phyloP scores from a whole-genome alignment of 306 rosid genomes.

The Medicago ruthenica region DNA sequence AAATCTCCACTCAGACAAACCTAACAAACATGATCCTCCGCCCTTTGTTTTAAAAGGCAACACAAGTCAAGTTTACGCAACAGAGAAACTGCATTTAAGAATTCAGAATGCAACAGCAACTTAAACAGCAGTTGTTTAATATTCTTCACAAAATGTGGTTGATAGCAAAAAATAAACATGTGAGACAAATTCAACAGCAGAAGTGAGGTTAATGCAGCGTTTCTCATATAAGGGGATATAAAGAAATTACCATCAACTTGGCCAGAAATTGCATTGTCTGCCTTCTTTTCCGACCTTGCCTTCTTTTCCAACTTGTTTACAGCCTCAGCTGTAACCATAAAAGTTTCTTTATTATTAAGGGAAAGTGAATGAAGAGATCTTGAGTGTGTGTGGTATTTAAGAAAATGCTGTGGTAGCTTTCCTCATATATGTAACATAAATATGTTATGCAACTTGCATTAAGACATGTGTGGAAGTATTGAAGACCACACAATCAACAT shows the following conservation, averaged over 20 bases:
- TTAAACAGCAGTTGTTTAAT: neutral
- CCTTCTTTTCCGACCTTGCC: slow-evolving; percentile 54
- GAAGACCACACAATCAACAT: slow-evolving; percentile 9
- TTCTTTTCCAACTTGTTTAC: slow-evolving; percentile 59
- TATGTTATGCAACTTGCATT: slow-evolving; percentile 25
- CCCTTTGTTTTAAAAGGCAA: neutral
- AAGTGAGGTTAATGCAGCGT: neutral
- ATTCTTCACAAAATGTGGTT: slow-evolving; percentile 11
- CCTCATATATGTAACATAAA: slow-evolving; percentile 9
- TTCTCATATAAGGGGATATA: neutral
- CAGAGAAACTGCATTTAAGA: slow-evolving; percentile 27
- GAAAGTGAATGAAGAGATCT: slow-evolving; percentile 24
- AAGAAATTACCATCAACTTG: slow-evolving; percentile 54
- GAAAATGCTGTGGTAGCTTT: slow-evolving; percentile 37
- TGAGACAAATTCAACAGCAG: slow-evolving; percentile 16
- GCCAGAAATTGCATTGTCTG: slow-evolving; percentile 32
- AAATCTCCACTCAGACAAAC: neutral
- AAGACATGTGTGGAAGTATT: slow-evolving; percentile 8
- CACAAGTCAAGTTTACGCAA: neutral
- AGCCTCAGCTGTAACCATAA: slow-evolving; percentile 61
- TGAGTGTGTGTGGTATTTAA: neutral
- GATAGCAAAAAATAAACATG: neutral
- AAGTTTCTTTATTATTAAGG: slow-evolving; percentile 33
- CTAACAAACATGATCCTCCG: slow-evolving; percentile 4
- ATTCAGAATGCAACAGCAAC: slow-evolving; percentile 12